Base-by-base conservation (phyloP, 2,329 filamentous ascomycete genomes). In the Ophiostoma populinum region DNA sequence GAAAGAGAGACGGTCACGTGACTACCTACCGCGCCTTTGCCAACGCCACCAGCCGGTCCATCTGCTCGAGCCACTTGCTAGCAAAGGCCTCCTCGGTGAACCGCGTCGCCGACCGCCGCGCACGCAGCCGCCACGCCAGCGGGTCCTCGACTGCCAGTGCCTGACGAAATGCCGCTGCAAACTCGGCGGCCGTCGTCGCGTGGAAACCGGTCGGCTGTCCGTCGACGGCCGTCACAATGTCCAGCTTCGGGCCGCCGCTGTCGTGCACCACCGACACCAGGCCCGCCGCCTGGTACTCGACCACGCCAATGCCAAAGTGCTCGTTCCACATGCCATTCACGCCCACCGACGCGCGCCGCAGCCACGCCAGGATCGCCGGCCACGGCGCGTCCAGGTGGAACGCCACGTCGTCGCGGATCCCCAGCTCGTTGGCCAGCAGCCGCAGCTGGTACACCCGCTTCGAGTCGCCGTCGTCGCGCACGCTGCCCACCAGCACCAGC, bases 311-410 rank as follows among this genome's bases (percentile, higher is more conserved):
- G 16, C 90, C 90, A 52, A 98, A 98, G 55, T 98, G 90, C 59
- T 98, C 90, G 53, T 94, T 95, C 87, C 90, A 98, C 90, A 98
- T 98, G 49, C 80, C 83, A 47, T 98, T 98, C 20, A 92, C 85
- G 33, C 90, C 90, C 2, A 98, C 70, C 13, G 74, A 87, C 4
- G 80, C 75, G 42, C 63, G 73, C 35, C 71, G 62, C 41, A 95
- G 62, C 70, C 81, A 85, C 21, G 79, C 67, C 8, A 94, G 63
- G 35, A 98, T 81, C 45, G 83, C 71, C 4, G 80, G 73, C 85
- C 87, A 98, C 18, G 80, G 74, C 1, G 83, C 86, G 52, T 98
- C 86, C 37, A 85, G 75, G 43, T 92, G 70, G 52, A 98, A 98
- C 38, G 83, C 73, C 28, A 94, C 85, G 11, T 67, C 63, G 35